Conservation (phyloP, 306 rosid genomes). For the Oxytropis ochrocephala region DNA sequence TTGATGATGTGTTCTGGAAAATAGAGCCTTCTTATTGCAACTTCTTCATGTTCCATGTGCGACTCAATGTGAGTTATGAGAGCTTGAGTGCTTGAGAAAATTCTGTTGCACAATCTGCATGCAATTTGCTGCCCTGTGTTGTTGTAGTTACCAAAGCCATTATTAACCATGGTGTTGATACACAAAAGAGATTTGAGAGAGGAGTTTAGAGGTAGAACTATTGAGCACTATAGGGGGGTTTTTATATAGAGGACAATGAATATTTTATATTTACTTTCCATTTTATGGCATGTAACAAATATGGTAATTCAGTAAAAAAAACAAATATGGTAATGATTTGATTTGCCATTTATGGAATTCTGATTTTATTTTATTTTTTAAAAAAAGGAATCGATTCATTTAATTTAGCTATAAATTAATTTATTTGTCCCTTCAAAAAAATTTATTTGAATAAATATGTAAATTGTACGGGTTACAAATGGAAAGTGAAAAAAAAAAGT, state of each 20-base stretch:
- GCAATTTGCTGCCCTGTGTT: conserved; percentile 3
- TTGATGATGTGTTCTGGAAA: background rate
- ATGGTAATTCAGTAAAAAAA: no score
- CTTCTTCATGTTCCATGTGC: conserved; percentile 41
- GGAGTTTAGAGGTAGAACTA: background rate
- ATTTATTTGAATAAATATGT: no score
- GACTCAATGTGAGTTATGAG: conserved; percentile 48
- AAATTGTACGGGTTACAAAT: background rate
- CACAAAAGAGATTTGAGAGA: background rate
- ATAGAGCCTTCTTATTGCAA: conserved; percentile 19
- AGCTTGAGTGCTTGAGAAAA: conserved; percentile 34
- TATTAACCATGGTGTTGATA: conserved; percentile 16
- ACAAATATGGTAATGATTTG: no score
- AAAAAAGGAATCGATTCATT: conserved; percentile 14
- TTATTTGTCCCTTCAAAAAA: no score
- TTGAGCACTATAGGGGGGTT: background rate
- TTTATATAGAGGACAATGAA: conserved; percentile 19
- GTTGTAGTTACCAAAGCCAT: background rate
- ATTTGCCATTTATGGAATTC: conserved; percentile 13
- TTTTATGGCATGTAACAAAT: background rate
- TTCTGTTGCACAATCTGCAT: conserved; percentile 45
- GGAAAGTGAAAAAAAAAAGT: conserved; percentile 1
- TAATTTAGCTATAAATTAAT: background rate
- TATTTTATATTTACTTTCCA: background rate
- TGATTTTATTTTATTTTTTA: background rate